Conservation (phyloP, 371 early-diverging fungal genomes). For the Funneliformis caledonium region DNA sequence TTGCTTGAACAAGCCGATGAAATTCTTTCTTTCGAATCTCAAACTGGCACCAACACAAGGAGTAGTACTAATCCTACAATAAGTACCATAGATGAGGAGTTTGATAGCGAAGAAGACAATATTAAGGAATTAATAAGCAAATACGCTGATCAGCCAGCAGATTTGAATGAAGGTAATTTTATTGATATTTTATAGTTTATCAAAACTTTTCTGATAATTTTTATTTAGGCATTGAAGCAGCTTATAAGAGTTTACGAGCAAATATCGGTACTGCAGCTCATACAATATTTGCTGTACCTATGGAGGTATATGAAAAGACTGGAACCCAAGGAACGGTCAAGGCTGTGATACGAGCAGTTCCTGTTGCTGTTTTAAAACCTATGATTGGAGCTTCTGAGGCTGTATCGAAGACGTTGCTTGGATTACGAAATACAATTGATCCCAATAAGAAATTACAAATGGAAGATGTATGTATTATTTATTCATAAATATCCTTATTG, state of each 20-base stretch:
- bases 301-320: slow-evolving; percentile 75
- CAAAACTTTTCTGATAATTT: not conserved
- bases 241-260: slow-evolving; percentile 75
- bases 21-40: slow-evolving; percentile 48
- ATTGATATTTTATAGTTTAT: not conserved
- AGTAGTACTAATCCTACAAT: slow-evolving; percentile 17
- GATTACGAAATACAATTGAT: slow-evolving; percentile 89
- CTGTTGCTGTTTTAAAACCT: slow-evolving; percentile 92
- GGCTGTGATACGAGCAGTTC: slow-evolving; percentile 89
- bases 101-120: slow-evolving; percentile 35
- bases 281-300: slow-evolving; percentile 90
- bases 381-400: slow-evolving; percentile 96
- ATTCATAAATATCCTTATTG: not conserved
- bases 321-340: slow-evolving; percentile 66
- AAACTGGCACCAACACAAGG: not conserved
- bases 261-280: slow-evolving; percentile 82
- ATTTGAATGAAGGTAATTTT: slow-evolving; percentile 72
- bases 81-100: slow-evolving; percentile 2
- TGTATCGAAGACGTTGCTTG: slow-evolving; percentile 89
- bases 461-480: slow-evolving; percentile 71
- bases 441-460: slow-evolving; percentile 76
- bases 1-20: slow-evolving; percentile 92
- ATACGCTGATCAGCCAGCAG: slow-evolving; percentile 82
- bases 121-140: slow-evolving; percentile 60
- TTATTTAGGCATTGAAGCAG: slow-evolving; percentile 68